Evolutionary conservation across 208 protist genomes (phyloP).

Genomic region (Wallacemonas sp.): DNA sequence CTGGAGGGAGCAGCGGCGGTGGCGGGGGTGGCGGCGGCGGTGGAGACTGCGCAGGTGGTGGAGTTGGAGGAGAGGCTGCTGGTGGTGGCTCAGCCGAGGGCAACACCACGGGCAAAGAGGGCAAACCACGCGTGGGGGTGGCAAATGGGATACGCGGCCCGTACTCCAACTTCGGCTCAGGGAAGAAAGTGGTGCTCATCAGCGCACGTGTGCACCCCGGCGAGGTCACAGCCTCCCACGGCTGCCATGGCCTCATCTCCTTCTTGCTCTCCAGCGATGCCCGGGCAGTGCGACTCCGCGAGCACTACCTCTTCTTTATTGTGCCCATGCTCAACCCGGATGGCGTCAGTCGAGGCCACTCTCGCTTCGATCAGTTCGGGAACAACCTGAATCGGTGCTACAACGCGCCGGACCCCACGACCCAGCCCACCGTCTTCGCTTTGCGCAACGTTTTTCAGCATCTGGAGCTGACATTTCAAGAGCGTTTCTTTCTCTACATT

Average conservation of each 20-base stretch:
- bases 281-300: conserved; percentile 60
- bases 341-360: conserved; percentile 92
- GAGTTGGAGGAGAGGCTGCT: not conserved
- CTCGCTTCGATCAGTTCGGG: conserved; percentile 87
- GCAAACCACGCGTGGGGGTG: not conserved
- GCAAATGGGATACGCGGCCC: conserved; percentile 39
- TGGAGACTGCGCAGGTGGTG: not conserved
- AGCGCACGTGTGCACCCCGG: conserved; percentile 93
- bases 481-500: conserved; percentile 87
- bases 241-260: conserved; percentile 88
- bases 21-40: not conserved
- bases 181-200: conserved; percentile 89
- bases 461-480: conserved; percentile 54
- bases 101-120: conserved; percentile 1
- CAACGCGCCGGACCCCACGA: conserved; percentile 65
- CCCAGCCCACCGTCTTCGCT: conserved; percentile 84
- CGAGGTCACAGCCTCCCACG: conserved; percentile 90
- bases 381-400: conserved; percentile 96
- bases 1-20: not conserved
- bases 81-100: not conserved
- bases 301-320: conserved; percentile 93
- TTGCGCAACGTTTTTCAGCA: conserved; percentile 78
- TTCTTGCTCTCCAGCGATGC: conserved; percentile 77
- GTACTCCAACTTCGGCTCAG: conserved; percentile 68
- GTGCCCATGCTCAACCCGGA: conserved; percentile 95